phyloP scores from a whole-genome alignment of 805 yeast genomes.

The Sugiyamaella marilandica region DNA sequence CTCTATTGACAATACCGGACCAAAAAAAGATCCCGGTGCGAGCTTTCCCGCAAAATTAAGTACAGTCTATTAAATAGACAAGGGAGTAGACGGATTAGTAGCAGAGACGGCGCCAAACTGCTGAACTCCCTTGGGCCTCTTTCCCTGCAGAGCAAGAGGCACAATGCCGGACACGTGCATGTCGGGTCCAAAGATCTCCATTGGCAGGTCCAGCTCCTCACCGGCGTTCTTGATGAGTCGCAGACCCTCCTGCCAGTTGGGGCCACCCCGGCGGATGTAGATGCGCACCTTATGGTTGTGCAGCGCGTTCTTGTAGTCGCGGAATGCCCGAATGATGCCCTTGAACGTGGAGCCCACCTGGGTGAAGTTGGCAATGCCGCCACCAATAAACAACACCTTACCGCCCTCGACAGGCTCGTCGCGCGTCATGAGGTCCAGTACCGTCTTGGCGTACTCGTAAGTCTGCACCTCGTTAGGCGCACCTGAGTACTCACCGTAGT shows the following conservation, averaged over 20 bases:
- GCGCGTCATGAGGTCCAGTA: constrained; percentile 43
- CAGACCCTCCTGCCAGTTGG: constrained; percentile 47
- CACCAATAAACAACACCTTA: constrained; percentile 43
- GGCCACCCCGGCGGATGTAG: constrained; percentile 45
- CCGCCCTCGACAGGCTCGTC: constrained; percentile 37
- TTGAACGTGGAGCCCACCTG: constrained; percentile 46
- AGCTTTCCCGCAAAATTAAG: neutral
- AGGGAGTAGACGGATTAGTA: constrained; percentile 28
- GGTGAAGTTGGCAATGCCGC: constrained; percentile 46
- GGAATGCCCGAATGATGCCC: constrained; percentile 47
- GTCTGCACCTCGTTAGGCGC: constrained; percentile 46
- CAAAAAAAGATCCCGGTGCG: too few species aligned
- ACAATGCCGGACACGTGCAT: constrained; percentile 47
- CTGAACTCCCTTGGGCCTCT: constrained; percentile 37
- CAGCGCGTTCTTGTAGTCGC: constrained; percentile 36
- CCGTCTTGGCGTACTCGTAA: constrained; percentile 45
- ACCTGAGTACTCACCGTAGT: constrained; percentile 46
- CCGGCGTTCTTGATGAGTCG: constrained; percentile 41
- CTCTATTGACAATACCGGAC: neutral
- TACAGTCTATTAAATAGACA: constrained; percentile 17
- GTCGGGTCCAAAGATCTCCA: constrained; percentile 49
- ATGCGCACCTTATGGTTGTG: constrained; percentile 39
- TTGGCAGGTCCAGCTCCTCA: constrained; percentile 41
- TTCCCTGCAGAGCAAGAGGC: constrained; percentile 39
- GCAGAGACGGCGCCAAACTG: constrained; percentile 37